A percentile compares a stretch with the other conserved stretches of the same genome.
These are phyloP conservation scores for Peterozyma toletana DNA, from an alignment of 805 yeast genomes.

Conservation along the genomic window DNA sequence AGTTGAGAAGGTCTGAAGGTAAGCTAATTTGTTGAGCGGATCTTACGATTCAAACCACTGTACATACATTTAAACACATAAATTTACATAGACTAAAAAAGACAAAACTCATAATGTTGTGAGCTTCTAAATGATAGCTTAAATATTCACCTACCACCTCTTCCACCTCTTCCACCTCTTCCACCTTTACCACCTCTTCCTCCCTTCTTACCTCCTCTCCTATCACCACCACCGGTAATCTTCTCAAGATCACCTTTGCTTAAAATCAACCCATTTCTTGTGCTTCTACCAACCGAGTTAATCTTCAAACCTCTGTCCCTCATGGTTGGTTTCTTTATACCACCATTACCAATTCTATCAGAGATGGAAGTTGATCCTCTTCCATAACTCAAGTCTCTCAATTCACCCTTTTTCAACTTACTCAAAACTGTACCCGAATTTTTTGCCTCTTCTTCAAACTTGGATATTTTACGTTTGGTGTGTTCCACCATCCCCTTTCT, in stretches of 20 bases:
- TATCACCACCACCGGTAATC: slow-evolving; percentile 20
- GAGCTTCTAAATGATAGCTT: background rate
- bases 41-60: no score
- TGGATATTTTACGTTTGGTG: slow-evolving; percentile 41
- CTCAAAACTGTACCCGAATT: slow-evolving; percentile 90
- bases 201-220: slow-evolving; percentile 9
- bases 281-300: slow-evolving; percentile 65
- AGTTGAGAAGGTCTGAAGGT: no score
- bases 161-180: slow-evolving; percentile 3
- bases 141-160: slow-evolving; percentile 7
- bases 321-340: slow-evolving; percentile 24
- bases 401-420: slow-evolving; percentile 57
- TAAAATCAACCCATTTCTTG: slow-evolving; percentile 72
- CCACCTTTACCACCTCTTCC: slow-evolving; percentile 8
- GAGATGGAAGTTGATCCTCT: slow-evolving; percentile 43
- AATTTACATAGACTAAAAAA: no score
- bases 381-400: slow-evolving; percentile 49
- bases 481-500: slow-evolving; percentile 76
- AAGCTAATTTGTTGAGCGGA: no score
- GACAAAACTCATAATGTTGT: background rate
- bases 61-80: no score
- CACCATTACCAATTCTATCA: slow-evolving; percentile 45
- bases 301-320: slow-evolving; percentile 80
- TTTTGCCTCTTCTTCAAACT: slow-evolving; percentile 68
- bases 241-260: slow-evolving; percentile 60